Evolutionary conservation across 257 asterid species (phyloP).

Genomic region (Solanum stenotomum): DNA sequence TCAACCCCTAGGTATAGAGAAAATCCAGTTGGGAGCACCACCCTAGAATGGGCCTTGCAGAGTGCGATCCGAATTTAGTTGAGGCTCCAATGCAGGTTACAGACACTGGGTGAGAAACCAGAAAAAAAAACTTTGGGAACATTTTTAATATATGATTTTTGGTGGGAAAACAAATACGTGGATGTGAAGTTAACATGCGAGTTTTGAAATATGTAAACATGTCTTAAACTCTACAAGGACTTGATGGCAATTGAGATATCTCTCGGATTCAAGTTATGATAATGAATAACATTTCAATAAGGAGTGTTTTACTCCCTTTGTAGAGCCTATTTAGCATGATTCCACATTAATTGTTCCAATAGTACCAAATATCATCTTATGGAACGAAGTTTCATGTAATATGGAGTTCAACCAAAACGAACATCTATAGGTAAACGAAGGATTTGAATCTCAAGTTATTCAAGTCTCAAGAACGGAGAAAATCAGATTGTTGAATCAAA

Average conservation of each 20-base stretch:
- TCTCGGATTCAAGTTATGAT: neutral
- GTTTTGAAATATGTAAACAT: neutral
- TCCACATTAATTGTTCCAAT: neutral
- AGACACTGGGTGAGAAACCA: neutral
- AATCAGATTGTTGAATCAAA: neutral
- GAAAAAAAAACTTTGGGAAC: too few relatives aligned
- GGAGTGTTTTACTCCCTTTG: neutral
- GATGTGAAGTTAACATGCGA: neutral
- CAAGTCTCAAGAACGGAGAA: neutral
- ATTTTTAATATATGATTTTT: neutral
- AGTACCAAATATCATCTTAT: neutral
- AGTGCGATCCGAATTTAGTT: neutral
- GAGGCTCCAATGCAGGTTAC: neutral
- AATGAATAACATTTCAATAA: neutral
- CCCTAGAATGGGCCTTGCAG: accelerated
- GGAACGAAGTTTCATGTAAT: neutral
- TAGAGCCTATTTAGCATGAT: neutral
- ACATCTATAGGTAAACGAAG: neutral
- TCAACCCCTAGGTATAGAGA: neutral
- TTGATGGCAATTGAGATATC: neutral
- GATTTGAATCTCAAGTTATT: neutral
- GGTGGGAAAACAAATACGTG: neutral
- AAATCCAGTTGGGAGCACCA: accelerated
- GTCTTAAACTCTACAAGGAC: neutral
- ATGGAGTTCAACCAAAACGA: neutral